Conservation (phyloP, 495 filamentous ascomycete genomes). For the Penicillium cataractarum region DNA sequence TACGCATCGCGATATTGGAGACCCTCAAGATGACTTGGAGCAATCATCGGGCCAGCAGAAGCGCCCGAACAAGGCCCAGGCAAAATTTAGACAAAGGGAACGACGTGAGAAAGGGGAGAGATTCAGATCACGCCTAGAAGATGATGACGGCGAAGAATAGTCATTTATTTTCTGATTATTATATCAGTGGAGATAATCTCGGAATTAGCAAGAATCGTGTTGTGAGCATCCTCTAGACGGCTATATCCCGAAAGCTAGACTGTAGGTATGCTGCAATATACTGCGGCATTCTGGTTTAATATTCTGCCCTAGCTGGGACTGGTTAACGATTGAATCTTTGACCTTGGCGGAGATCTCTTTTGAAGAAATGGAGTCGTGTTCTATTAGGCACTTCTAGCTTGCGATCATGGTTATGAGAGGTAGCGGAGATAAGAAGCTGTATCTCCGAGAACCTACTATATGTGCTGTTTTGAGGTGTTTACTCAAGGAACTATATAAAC, state of each 20-base stretch:
- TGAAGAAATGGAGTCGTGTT: too few species aligned
- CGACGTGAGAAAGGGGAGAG: neutral
- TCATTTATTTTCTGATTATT: neutral
- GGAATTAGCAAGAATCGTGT: neutral
- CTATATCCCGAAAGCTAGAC: neutral
- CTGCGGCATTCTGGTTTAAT: neutral
- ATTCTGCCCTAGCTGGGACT: neutral
- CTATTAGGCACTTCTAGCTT: neutral
- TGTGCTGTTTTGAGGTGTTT: too few species aligned
- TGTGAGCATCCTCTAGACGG: too few species aligned
- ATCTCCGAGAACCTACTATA: neutral
- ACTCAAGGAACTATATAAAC: neutral
- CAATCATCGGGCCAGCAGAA: neutral
- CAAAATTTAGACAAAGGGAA: neutral
- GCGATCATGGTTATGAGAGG: neutral
- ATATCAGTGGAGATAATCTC: neutral
- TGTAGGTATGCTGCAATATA: neutral
- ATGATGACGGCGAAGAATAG: neutral
- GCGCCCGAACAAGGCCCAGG: neutral
- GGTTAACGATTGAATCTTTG: too few species aligned
- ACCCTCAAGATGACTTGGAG: neutral
- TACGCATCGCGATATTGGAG: conserved; percentile 13
- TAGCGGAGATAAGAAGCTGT: neutral
- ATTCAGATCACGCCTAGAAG: neutral
- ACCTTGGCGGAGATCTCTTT: too few species aligned